These are phyloP conservation scores for Mycena olivaceomarginata DNA, from an alignment of 768 basidiomycete species.

Conservation along the genomic window DNA sequence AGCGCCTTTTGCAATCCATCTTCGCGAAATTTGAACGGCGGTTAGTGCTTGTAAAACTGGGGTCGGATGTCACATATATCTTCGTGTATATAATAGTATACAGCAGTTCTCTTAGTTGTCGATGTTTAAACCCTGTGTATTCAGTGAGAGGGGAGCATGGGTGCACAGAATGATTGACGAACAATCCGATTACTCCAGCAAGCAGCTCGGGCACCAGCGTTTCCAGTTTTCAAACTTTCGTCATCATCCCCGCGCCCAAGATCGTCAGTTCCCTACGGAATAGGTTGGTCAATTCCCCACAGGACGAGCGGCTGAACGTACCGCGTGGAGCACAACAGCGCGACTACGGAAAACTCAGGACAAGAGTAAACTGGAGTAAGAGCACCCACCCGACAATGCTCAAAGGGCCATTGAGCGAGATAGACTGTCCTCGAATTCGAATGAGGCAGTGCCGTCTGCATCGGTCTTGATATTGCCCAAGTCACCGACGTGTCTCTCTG, in stretches of 20 bases:
- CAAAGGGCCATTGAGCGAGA: constrained; percentile 80
- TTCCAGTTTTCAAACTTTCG: constrained; percentile 87
- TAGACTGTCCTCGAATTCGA: constrained; percentile 76
- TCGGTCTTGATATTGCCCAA: constrained; percentile 85
- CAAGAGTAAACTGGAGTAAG: constrained; percentile 6
- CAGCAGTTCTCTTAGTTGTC: not conserved
- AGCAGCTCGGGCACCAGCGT: constrained; percentile 85
- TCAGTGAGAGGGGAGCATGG: constrained; percentile 6
- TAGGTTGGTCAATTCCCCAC: constrained; percentile 21
- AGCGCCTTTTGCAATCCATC: constrained; percentile 33
- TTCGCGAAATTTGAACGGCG: not conserved
- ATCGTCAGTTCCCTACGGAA: constrained; percentile 81
- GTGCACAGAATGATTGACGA: not conserved
- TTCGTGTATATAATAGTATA: not conserved
- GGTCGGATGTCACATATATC: not conserved
- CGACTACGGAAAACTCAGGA: constrained; percentile 63
- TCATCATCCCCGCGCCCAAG: constrained; percentile 81
- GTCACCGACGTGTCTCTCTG: constrained; percentile 79
- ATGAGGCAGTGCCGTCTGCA: constrained; percentile 70
- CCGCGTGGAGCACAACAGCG: constrained; percentile 85
- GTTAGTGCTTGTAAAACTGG: constrained; percentile 48
- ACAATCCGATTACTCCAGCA: constrained; percentile 86
- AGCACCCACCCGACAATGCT: constrained; percentile 81
- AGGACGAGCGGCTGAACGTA: constrained; percentile 52
- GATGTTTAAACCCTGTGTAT: constrained; percentile 25